A percentile compares a stretch with the other conserved stretches of the same genome.
Evolutionary conservation across 2,329 filamentous ascomycete genomes (phyloP).

Genomic region (Alternaria viburni): DNA sequence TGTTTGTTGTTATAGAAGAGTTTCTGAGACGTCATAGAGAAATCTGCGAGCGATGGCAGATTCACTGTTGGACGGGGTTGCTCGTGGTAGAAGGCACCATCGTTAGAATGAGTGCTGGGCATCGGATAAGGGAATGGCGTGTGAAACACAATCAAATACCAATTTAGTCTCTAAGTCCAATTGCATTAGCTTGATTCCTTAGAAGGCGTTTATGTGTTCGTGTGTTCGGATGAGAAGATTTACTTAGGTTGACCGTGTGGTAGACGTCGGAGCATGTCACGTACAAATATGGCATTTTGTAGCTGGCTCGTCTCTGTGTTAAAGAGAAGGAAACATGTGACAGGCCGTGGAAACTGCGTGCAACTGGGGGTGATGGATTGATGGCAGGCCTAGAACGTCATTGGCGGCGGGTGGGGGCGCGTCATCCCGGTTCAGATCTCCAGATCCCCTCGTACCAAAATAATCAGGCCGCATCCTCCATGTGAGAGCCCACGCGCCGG

Average conservation of each 20-base stretch:
- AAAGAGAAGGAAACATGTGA: background rate
- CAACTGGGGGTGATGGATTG: background rate
- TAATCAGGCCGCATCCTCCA: slow-evolving; percentile 6
- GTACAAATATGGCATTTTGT: background rate
- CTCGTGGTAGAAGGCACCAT: background rate
- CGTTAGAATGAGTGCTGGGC: background rate
- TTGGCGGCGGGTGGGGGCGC: slow-evolving; percentile 6
- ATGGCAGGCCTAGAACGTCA: slow-evolving; percentile 4
- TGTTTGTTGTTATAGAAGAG: background rate
- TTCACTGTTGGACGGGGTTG: background rate
- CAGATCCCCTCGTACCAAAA: slow-evolving; percentile 9
- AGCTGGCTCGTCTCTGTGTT: background rate
- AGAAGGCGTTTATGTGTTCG: background rate
- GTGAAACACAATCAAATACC: background rate
- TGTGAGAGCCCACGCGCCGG: slow-evolving; percentile 26
- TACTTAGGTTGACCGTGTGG: background rate
- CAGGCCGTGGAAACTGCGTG: background rate
- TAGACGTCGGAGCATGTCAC: background rate
- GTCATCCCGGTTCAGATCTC: slow-evolving; percentile 13
- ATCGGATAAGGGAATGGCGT: background rate
- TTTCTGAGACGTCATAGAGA: background rate
- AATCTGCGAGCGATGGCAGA: background rate
- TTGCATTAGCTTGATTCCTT: background rate
- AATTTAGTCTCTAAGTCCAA: background rate
- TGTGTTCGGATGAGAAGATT: background rate